Evolutionary conservation across 805 yeast species (phyloP).

Genomic region (Wickerhamiella brachini): DNA sequence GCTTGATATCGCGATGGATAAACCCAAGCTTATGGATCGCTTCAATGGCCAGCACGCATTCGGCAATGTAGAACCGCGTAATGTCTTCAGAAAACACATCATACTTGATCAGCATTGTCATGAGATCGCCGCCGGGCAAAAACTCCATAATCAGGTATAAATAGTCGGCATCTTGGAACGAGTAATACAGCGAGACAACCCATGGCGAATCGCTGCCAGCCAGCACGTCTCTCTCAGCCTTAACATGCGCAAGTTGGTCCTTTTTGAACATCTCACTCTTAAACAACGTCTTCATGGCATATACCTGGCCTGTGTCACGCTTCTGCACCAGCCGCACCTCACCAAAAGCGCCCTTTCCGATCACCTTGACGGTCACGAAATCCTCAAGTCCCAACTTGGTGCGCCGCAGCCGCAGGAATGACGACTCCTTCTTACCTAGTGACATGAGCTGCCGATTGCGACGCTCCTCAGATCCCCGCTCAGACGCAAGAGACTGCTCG

Average conservation of each 20-base stretch:
- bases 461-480: constrained; percentile 73
- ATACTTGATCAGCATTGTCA: constrained; percentile 94
- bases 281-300: constrained; percentile 85
- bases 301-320: constrained; percentile 78
- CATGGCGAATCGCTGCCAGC: constrained; percentile 83
- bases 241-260: constrained; percentile 89
- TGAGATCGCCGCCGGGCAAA: constrained; percentile 72
- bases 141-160: constrained; percentile 71
- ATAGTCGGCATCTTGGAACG: constrained; percentile 67
- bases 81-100: constrained; percentile 89
- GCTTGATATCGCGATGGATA: constrained; percentile 94
- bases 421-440: constrained; percentile 80
- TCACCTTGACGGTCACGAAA: constrained; percentile 71
- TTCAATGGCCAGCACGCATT: constrained; percentile 87
- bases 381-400: constrained; percentile 74
- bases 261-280: constrained; percentile 90
- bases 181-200: constrained; percentile 73
- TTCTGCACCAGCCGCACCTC: constrained; percentile 92
- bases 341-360: constrained; percentile 97
- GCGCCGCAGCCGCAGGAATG: constrained; percentile 69
- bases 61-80: constrained; percentile 82
- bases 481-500: constrained; percentile 56
- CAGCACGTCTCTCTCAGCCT: constrained; percentile 88
- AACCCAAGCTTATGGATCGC: constrained; percentile 87
- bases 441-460: constrained; percentile 67